Conservation (phyloP, 169 alveolate genomes). For the Plasmodium coatneyi region DNA sequence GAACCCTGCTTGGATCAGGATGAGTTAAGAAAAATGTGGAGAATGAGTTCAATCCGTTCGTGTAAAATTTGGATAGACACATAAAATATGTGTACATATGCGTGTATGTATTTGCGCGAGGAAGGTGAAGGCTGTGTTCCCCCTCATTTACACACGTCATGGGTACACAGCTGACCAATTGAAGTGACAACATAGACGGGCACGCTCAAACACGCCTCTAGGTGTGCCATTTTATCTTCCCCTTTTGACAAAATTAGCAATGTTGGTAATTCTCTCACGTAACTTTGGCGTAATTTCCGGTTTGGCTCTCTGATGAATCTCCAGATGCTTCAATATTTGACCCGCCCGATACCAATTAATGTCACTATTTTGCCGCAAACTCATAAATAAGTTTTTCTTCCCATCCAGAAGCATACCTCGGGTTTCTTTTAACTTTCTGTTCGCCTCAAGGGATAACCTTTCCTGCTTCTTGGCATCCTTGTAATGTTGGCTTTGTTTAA, state of each 20-base stretch:
- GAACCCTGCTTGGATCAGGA: background rate
- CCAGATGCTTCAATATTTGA: conserved; percentile 83
- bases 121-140: background rate
- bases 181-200: background rate
- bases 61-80: background rate
- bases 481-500: conserved; percentile 80
- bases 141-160: background rate
- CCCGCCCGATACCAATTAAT: conserved; percentile 84
- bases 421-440: conserved; percentile 79
- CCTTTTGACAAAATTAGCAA: conserved; percentile 79
- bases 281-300: conserved; percentile 75
- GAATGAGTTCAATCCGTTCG: background rate
- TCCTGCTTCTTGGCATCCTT: conserved; percentile 82
- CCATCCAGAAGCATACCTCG: conserved; percentile 83
- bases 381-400: conserved; percentile 80
- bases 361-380: conserved; percentile 82
- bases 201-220: background rate
- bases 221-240: conserved; percentile 12
- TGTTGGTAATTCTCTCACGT: conserved; percentile 77
- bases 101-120: background rate
- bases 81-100: background rate
- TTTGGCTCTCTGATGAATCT: conserved; percentile 82
- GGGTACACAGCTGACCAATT: background rate
- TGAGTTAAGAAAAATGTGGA: background rate
- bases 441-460: conserved; percentile 80